Evolutionary conservation across 2,329 filamentous ascomycete species (phyloP), one percentile per base, ranked within the genome.

Genomic region (Pseudodiploospora longispora): DNA sequence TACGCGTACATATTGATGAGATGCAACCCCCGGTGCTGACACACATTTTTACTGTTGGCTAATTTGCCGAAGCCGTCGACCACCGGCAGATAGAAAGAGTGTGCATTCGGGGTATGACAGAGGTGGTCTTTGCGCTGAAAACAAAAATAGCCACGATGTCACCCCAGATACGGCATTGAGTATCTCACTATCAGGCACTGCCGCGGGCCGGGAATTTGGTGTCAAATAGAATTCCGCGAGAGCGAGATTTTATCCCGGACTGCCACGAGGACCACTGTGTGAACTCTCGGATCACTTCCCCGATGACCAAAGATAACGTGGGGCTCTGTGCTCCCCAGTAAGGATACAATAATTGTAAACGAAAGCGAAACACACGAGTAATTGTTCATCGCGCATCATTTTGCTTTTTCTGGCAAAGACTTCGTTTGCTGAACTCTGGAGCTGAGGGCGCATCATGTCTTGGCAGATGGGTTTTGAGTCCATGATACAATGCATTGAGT

Each of bases 261-360:
- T 47, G 45, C 45, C 45, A 47, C 45, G 45, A 47, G 45, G 45
- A 38, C 43, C 41, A 40, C 41, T 47, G 40, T 36, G 40, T 12
- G 39, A n/a, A 37, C 30, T 27, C 27, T 40, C 30, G 5, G 29
- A 10, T 28, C 27, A 27, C 7, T 37, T 38, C 38, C 36, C 40
- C 44, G 36, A 38, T 38, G 29, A 8, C 30, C 44, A 36, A 40
- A 30, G 27, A 42, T 41, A 36, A 47, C 44, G 44, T 47, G 44
- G 44, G 33, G 38, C 41, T 42, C 41, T 36, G 19, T 19, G 19
- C 19, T 19, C 19, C 19, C 19, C 19, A 19, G 19, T 19, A 19
- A 19, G 19, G 19, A 19, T 19, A 19, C 19, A 19, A 19, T 19
- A 19, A 19, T 19, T 19, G 19, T 19, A 19, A 47, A 37, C 36